These are phyloP conservation scores for Cystoderma amianthinum DNA, from an alignment of 768 basidiomycete species.

Conservation along the genomic window DNA sequence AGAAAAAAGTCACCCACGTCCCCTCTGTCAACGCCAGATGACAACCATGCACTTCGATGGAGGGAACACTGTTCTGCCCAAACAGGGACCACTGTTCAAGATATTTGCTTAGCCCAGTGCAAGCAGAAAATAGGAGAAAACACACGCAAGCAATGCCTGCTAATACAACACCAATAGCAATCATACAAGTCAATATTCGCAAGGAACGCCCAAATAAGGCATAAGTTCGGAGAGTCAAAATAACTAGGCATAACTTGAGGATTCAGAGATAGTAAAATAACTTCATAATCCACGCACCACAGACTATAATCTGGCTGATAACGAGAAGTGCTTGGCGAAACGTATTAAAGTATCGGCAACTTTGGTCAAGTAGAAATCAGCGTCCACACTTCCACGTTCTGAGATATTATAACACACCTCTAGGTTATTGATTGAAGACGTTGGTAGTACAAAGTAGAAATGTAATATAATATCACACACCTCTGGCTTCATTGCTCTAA, in stretches of 20 bases:
- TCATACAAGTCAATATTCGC: constrained; percentile 26
- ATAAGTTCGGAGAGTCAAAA: constrained; percentile 39
- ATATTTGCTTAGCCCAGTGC: neutral
- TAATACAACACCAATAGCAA: constrained; percentile 22
- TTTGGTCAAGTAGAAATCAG: constrained; percentile 11
- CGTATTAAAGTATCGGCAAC: constrained; percentile 29
- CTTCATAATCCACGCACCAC: constrained; percentile 29
- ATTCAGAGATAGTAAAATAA: too few relatives aligned
- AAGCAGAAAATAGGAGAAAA: constrained; percentile 3
- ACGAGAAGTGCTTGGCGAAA: constrained; percentile 36
- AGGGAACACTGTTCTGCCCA: constrained; percentile 23
- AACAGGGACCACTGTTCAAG: constrained; percentile 35
- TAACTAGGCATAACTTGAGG: too few relatives aligned
- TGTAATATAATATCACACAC: constrained; percentile 9
- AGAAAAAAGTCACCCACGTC: constrained; percentile 28
- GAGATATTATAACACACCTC: too few relatives aligned
- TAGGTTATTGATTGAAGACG: too few relatives aligned
- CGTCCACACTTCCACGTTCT: too few relatives aligned
- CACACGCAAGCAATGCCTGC: constrained; percentile 27
- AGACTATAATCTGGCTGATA: constrained; percentile 36
- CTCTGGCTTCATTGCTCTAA: constrained; percentile 14
- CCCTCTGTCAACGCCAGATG: constrained; percentile 20
- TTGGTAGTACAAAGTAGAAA: constrained; percentile 5
- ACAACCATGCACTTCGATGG: constrained; percentile 21
- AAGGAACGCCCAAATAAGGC: constrained; percentile 39